These are phyloP conservation scores for Boeremia exigua DNA, from an alignment of 2,329 filamentous ascomycete species.

Conservation along the genomic window DNA sequence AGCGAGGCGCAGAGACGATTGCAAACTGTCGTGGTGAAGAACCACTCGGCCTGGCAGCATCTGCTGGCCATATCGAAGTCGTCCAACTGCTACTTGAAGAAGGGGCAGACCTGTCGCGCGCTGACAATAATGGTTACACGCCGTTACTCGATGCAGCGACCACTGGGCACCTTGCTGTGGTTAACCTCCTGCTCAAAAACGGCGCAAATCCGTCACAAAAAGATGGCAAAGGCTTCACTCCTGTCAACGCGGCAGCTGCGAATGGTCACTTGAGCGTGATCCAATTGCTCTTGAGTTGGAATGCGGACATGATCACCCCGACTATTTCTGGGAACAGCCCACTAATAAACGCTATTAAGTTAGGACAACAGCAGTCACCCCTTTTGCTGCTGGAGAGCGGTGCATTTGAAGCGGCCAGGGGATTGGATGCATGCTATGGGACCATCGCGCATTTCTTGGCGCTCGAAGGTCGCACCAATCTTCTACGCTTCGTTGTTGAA, in stretches of 20 bases:
- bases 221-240: not conserved
- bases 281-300: not conserved
- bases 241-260: not conserved
- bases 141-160: not conserved
- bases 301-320: too few species aligned
- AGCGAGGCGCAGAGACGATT: not conserved
- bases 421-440: not conserved
- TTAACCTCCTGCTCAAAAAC: not conserved
- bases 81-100: not conserved
- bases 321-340: too few species aligned
- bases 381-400: not conserved
- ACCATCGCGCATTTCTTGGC: conserved; percentile 2
- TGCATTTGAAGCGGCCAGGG: not conserved
- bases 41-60: not conserved
- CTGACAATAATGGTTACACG: not conserved
- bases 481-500: conserved; percentile 2
- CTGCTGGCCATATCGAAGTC: not conserved
- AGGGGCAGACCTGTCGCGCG: not conserved
- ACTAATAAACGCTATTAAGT: not conserved
- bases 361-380: not conserved
- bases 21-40: not conserved
- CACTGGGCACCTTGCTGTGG: not conserved
- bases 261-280: not conserved
- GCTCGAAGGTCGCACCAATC: conserved; percentile 3
- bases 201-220: not conserved